Base-by-base conservation (phyloP, 2,329 filamentous ascomycete species). In the Fusarium subtropicale region DNA sequence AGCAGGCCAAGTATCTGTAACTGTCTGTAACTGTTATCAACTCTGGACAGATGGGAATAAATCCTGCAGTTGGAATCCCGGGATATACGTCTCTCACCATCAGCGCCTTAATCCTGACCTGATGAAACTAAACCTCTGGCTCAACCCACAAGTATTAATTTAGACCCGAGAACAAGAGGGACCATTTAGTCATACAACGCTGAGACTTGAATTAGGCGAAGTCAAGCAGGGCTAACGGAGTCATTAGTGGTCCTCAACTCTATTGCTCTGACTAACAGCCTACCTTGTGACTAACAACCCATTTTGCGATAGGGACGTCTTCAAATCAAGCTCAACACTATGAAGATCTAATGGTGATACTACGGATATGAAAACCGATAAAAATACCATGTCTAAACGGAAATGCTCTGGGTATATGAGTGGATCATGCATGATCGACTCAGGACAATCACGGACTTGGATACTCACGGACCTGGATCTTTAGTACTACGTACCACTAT, bases 341-440 rank as follows among this genome's bases (percentile, higher is more conserved):
- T 58, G 30, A 58, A 58, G 22, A 45, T 39, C 53, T 64, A 64
- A 47, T 58, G 60, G 60, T 64, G 60, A 64, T 64, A 64, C 38
- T 44, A 28, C 60, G 59, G 60, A 30, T 34, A 57, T 64, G 45
- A 36, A 41, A 44, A 22, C 11, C 26, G 33, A 57, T 64, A 22
- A 45, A 33, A 16, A 42, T 64, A 24, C 16, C 31, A 64, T 30
- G 28, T 31, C 34, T 45, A 18, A 46, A 47, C 60, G 60, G 58
- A 56, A 64, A 64, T 58, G 56, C 30, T 64, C 44, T 50, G 51
- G 59, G 44, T 64, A 64, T 64, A 20, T 26, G 8, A 16, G 60
- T 64, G 60, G 60, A 64, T 64, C 51, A 30, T 52, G 45, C 5
- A 20, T 22, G 18, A 39, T 13, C 33, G 16, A 36, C 26, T 36